Base-by-base conservation (phyloP, 805 yeast genomes). In the Candida ponderosae region DNA sequence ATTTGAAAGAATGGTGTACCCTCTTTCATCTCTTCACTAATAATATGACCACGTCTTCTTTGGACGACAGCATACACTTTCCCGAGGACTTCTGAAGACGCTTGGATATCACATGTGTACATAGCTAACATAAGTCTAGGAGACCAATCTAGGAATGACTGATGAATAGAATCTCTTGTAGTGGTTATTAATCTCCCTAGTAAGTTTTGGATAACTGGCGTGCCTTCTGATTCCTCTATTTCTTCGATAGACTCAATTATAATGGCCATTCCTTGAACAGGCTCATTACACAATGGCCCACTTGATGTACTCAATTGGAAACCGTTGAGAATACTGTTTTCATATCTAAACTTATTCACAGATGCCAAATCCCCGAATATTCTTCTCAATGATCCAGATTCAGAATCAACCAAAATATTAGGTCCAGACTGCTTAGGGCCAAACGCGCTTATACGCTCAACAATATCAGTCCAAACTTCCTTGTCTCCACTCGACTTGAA, bases 1-100 rank as follows among this genome's bases (percentile, higher is more conserved):
- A 93, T 76, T 21, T 84, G 84, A 68, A 93, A 93, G 50, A 90
- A 88, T 17, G 97, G 96, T 0, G 98, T 93, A 9, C 99, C 99
- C 56, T 93, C 98, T 53, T 93, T 89, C 86, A 93, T 79, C 56
- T 93, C 98, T 59, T 93, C 99, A 4, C 88, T 75, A 2, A 81
- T 72, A 39, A 93, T 84, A 36, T 74, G 64, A 21, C 99, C 99
- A 29, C 84, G 80, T 51, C 96, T 72, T 50, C 77, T 77, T 45
- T 94, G 96, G 18, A 93, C 86, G 16, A 90, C 97, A 0, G 88
- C 93, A 54, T 93, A 93, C 0, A 93, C 97, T 55, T 85, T 87
- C 31, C 99, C 98, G 36, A 93, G 66, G 0, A 87, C 97, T 45
- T 93, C 98, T 0, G 96, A 77, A 3, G 95, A 74, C 0, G 97